Conservation (phyloP, 345 rosid genomes). For the Mercurialis annua region DNA sequence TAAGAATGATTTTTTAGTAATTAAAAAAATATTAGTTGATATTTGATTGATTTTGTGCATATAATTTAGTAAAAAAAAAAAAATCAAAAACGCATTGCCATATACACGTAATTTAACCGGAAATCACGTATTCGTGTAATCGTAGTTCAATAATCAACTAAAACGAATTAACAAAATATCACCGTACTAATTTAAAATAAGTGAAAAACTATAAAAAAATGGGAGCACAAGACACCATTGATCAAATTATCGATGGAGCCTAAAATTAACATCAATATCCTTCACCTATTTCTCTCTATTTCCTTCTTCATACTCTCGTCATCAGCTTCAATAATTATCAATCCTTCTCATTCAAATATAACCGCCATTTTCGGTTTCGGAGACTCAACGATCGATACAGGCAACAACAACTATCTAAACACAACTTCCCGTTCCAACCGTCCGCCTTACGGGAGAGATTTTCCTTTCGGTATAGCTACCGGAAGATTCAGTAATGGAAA, state of each 20-base stretch:
- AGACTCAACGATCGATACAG: conserved; percentile 39
- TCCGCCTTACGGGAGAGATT: conserved; percentile 32
- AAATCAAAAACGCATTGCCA: too few relatives aligned
- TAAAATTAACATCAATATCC: neutral
- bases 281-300: neutral
- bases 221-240: neutral
- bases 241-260: neutral
- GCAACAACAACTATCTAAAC: conserved; percentile 35
- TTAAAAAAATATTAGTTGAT: too few relatives aligned
- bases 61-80: too few relatives aligned
- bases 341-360: conserved; percentile 14
- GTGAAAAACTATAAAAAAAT: too few relatives aligned
- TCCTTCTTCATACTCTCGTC: neutral
- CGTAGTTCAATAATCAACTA: too few relatives aligned
- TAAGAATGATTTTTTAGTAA: too few relatives aligned
- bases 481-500: conserved; percentile 40
- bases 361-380: conserved; percentile 36
- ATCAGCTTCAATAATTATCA: neutral
- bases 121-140: too few relatives aligned
- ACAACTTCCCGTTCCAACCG: conserved; percentile 22
- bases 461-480: conserved; percentile 26
- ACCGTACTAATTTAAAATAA: too few relatives aligned
- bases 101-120: too few relatives aligned
- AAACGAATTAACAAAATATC: too few relatives aligned
- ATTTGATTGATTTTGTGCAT: too few relatives aligned